phyloP scores from a whole-genome alignment of 106 monocot genomes.

The Dioscorea dumetorum region DNA sequence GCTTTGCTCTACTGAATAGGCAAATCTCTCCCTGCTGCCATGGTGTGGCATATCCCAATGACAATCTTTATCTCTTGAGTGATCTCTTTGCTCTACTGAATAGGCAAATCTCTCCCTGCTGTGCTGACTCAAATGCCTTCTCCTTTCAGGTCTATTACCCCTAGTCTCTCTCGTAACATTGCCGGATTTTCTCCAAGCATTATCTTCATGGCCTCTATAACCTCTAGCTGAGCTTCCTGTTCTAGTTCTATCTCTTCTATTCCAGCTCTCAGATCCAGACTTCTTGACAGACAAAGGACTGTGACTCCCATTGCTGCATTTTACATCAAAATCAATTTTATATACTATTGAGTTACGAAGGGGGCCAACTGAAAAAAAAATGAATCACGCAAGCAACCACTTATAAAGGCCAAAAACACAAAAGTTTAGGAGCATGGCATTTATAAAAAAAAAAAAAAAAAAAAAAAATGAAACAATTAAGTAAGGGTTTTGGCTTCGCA shows the following conservation, averaged over 20 bases:
- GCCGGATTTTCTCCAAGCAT: neutral
- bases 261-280: neutral
- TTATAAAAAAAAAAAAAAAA: neutral
- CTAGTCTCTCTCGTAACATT: neutral
- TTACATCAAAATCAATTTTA: neutral
- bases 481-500: neutral
- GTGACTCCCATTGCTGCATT: conserved; percentile 1
- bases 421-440: neutral
- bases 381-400: too few species aligned
- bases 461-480: neutral
- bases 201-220: conserved; percentile 24
- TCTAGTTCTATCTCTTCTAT: neutral
- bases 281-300: neutral
- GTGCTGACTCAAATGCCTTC: conserved; percentile 3
- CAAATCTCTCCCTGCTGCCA: too few species aligned
- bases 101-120: too few species aligned
- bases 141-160: conserved; percentile 16
- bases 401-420: neutral
- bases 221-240: conserved; percentile 14
- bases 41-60: too few species aligned
- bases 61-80: too few species aligned
- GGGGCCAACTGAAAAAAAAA: neutral
- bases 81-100: too few species aligned
- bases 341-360: neutral
- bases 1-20: conserved; percentile 13